These are phyloP conservation scores for Wickerhamomyces strasburgensis DNA, from an alignment of 805 yeast species.

Conservation along the genomic window DNA sequence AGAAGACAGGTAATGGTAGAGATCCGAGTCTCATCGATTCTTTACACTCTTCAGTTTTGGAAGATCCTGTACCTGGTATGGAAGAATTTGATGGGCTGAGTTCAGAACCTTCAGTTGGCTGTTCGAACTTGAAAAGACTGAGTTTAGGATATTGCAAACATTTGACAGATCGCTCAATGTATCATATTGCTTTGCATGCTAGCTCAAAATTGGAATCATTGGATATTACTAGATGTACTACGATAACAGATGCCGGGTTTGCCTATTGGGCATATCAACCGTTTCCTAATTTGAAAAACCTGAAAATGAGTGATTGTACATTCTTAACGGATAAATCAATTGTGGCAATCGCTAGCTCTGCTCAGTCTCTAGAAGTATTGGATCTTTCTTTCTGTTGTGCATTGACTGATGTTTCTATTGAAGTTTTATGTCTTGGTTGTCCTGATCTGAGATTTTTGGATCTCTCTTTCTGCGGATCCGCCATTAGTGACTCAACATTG, in stretches of 20 bases:
- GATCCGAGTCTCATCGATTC: background rate
- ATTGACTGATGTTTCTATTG: constrained; percentile 62
- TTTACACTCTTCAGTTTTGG: constrained; percentile 8
- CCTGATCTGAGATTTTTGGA: constrained; percentile 48
- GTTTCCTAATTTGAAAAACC: constrained; percentile 47
- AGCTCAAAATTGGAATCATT: constrained; percentile 47
- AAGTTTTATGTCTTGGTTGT: constrained; percentile 64
- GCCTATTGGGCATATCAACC: constrained; percentile 55
- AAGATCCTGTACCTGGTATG: constrained; percentile 28
- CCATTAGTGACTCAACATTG: constrained; percentile 68
- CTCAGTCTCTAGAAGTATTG: constrained; percentile 49
- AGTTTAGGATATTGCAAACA: constrained; percentile 73
- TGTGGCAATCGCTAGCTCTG: constrained; percentile 54
- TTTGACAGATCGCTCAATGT: constrained; percentile 63
- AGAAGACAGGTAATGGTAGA: constrained; percentile 3
- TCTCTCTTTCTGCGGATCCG: constrained; percentile 72
- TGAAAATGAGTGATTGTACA: constrained; percentile 68
- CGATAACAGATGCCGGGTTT: constrained; percentile 73
- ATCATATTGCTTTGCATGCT: constrained; percentile 57
- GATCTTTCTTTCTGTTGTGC: constrained; percentile 75
- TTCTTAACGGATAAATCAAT: constrained; percentile 64
- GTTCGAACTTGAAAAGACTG: constrained; percentile 49
- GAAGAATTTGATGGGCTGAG: constrained; percentile 21
- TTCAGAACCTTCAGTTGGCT: constrained; percentile 38
- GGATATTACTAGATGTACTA: constrained; percentile 69